Base-by-base conservation (phyloP, 768 basidiomycete species). In the Vararia minispora region DNA sequence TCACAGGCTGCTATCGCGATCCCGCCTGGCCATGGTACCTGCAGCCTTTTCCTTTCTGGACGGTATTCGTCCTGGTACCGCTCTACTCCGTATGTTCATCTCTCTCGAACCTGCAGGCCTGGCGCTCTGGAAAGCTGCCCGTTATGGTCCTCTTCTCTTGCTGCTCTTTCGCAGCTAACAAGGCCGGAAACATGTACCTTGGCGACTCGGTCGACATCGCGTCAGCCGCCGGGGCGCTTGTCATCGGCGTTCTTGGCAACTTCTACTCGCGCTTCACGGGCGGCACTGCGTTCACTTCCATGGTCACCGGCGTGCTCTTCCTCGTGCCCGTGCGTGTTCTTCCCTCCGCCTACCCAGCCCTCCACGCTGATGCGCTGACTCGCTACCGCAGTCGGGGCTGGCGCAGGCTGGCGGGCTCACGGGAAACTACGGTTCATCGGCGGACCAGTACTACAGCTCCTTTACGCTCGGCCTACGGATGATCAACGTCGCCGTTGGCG, bases 261-360 rank as follows among this genome's bases (percentile, higher is more conserved):
- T 52, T 77, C n/a, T 88, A 87, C 53, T 85, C 84, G 25, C 71
- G 85, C 13, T 57, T 80, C 13, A 64, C 78, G 41, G 67, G 76
- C 21, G 86, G 85, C 37, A 88, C 85, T 2, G 85, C 88, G 3
- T 91, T 90, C 56, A 87, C 85, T 0, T 76, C 80, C 9, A 91
- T 89, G 83, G 82, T 89, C n/a, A 83, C 87, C 2, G 83, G 84
- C n/a, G 80, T 92, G n/a, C 59, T 89, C 33, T 89, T 90, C 58
- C 64, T 90, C 16, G 87, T 91, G 9, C 87, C 88, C 33, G 88
- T 89, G 55, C 56, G 83, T 62, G 13, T 18, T 37, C 21, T 13
- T 30, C 7, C 22, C 39, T 33, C 24, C 14, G 26, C 16, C 20
- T 40, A 23, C 11, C 40, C 30, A 20, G 31, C 12, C 14, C 8